Percentiles rank a stretch among this genome's conserved stretches.
phyloP scores from a whole-genome alignment of 2,329 filamentous ascomycete genomes.

The Trichoderma arundinaceum region DNA sequence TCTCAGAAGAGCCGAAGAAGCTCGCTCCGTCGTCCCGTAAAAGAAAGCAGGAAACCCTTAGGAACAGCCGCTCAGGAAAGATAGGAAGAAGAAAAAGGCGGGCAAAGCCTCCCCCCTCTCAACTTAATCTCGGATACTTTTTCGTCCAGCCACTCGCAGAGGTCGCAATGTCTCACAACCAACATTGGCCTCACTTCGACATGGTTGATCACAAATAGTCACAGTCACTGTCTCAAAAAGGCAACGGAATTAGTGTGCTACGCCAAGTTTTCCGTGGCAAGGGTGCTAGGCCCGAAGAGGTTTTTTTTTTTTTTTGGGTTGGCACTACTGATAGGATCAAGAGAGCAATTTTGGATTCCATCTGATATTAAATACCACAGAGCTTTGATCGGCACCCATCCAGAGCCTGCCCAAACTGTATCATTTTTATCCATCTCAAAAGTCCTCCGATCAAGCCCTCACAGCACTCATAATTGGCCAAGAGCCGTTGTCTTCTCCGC shows the following conservation, averaged over 20 bases:
- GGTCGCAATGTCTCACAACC: constrained; percentile 11
- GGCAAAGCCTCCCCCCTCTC: not conserved
- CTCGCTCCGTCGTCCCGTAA: not conserved
- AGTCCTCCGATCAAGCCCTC: no score
- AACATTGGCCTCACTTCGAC: constrained; percentile 4
- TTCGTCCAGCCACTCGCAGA: not conserved
- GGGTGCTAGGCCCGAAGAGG: no score
- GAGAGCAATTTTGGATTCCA: no score
- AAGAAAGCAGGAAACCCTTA: not conserved
- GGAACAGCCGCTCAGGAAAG: not conserved
- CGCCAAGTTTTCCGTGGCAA: no score
- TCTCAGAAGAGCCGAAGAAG: not conserved
- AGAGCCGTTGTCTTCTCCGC: no score
- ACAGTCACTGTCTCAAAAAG: constrained; percentile 9
- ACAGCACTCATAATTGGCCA: no score
- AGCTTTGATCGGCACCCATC: no score
- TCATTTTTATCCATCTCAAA: no score
- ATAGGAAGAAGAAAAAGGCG: not conserved
- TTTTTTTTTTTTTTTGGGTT: no score
- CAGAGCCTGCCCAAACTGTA: no score
- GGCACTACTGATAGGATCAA: no score
- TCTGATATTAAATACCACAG: no score
- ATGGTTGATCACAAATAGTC: constrained; percentile 2
- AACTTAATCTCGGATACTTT: not conserved
- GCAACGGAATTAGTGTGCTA: constrained; percentile 1